Evolutionary conservation across 805 yeast species (phyloP).

Genomic region (Komagataella pseudopastoris): DNA sequence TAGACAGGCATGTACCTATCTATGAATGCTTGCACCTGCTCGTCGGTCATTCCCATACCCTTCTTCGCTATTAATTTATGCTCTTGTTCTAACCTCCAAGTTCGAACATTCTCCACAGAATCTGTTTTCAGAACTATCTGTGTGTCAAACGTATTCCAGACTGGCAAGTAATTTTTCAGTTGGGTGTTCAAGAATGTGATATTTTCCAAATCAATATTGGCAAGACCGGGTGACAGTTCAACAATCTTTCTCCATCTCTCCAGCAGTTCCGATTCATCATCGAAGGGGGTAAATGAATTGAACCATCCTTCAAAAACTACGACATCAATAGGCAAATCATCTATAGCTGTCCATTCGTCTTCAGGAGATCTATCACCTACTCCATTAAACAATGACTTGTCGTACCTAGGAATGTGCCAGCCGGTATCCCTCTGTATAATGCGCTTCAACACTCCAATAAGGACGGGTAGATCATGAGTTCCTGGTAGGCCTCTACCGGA

Average conservation of each 20-base stretch:
- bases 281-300: conserved; percentile 49
- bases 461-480: conserved; percentile 62
- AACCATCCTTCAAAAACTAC: conserved; percentile 93
- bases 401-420: conserved; percentile 51
- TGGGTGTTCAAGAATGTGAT: conserved; percentile 33
- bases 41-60: conserved; percentile 76
- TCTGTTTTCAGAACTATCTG: conserved; percentile 53
- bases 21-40: conserved; percentile 53
- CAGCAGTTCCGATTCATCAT: conserved; percentile 14
- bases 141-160: conserved; percentile 47
- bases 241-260: conserved; percentile 12
- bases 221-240: conserved; percentile 8
- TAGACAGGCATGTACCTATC: conserved; percentile 83
- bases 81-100: conserved; percentile 76
- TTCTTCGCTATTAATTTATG: conserved; percentile 33
- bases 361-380: conserved; percentile 58
- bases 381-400: conserved; percentile 60
- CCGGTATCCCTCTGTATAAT: conserved; percentile 13
- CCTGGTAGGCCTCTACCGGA: conserved; percentile 86
- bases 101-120: conserved; percentile 47
- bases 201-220: conserved; percentile 6
- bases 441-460: conserved; percentile 20
- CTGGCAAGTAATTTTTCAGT: conserved; percentile 31
- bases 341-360: conserved; percentile 21
- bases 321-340: conserved; percentile 34